Conservation (phyloP, 306 rosid species). For the Neltuma alba region DNA sequence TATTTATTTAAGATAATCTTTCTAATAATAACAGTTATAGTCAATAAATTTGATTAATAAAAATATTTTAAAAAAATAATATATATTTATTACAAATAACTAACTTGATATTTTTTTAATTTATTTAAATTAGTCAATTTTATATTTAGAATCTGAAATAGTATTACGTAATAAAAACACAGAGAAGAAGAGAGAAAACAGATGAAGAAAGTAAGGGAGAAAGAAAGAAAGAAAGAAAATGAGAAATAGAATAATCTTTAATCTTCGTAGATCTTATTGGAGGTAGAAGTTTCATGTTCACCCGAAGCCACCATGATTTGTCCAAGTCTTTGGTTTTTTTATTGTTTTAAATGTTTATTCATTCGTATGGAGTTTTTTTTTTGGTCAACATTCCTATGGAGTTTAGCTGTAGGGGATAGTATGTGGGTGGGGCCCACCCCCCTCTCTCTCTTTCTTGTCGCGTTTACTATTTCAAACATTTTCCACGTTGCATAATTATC, state of each 20-base stretch:
- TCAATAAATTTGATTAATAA: too few species aligned
- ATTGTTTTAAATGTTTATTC: background rate
- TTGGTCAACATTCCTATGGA: background rate
- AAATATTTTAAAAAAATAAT: too few species aligned
- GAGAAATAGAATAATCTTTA: too few species aligned
- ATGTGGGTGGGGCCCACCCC: background rate
- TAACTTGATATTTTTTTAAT: too few species aligned
- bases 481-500: constrained; percentile 52
- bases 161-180: too few species aligned
- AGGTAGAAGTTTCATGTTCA: constrained; percentile 50
- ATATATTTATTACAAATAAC: too few species aligned
- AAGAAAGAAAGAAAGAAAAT: background rate
- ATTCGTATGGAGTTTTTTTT: background rate
- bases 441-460: background rate
- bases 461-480: constrained; percentile 40
- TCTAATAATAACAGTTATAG: too few species aligned
- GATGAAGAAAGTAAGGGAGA: too few species aligned
- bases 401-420: background rate
- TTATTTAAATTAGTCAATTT: too few species aligned
- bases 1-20: too few species aligned
- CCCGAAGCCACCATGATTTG: constrained; percentile 44
- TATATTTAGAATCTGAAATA: too few species aligned
- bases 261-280: background rate
- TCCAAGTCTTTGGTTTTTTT: constrained; percentile 14
- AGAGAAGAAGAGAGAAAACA: background rate